Base-by-base conservation (phyloP, 148 eudicot species). In the Camellia japonica region DNA sequence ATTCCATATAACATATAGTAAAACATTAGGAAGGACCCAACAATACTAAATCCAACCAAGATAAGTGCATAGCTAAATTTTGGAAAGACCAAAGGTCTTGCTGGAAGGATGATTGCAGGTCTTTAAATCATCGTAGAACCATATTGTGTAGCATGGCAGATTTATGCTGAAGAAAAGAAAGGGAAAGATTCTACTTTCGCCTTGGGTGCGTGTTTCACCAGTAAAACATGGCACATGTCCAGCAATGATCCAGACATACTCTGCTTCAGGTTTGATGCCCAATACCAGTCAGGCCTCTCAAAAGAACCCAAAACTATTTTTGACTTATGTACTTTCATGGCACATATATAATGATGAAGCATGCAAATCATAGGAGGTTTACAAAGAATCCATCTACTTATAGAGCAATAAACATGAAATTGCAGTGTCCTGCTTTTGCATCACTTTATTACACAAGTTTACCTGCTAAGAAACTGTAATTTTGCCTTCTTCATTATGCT, bases 401-500 rank as follows among this genome's bases (percentile, higher is more conserved):
- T 19, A 20, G 44, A 46, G 18, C 6, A 19, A 47, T 63, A 46
- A 19, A 49, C 10, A 42, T 14, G 51, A 46, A 55, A 44, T 54
- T 44, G 16, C 15, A 16, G 70, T 2, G 2, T 56, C 73, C 8
- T 51, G 47, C 7, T 19, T 43, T 19, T 71, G 4, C 47, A 44
- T 68, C 42, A 55, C 4, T 5, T 54, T 20, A 66, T 7, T 8
- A 19, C 18, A 68, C 47, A 61, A n/a, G 56, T 38, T 67, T 83
- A 91, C 98, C 99, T 88, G 80, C 92, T 93, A 43, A 87, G 81
- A 76, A 80, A 91, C 44, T 96, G 93, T 80, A 83, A 49, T 87
- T 92, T 96, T 60, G 98, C 90, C 87, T 96, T 96, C 90, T 89
- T 96, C 95, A 96, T 88, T 77, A 96, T 77, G 88, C 80, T 83